Percentiles rank a stretch among this genome's conserved stretches.
Evolutionary conservation across 768 basidiomycete species (phyloP).

Genomic region (Boletales sp.): DNA sequence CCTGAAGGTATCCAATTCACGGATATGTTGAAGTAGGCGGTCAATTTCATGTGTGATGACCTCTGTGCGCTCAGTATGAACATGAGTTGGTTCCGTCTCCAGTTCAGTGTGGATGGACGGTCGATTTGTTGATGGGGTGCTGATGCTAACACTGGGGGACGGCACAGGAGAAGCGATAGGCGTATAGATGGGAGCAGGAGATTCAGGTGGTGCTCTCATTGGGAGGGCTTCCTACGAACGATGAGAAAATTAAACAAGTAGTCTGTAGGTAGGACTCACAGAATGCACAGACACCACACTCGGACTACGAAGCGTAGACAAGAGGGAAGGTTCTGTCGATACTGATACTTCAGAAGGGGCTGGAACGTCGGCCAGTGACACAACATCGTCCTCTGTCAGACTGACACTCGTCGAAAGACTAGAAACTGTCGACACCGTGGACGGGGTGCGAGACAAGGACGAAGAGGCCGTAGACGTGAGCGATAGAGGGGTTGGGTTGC

Average conservation of each 20-base stretch:
- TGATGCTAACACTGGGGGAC: slow-evolving; percentile 46
- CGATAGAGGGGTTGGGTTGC: slow-evolving; percentile 26
- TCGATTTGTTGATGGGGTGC: slow-evolving; percentile 42
- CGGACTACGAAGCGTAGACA: slow-evolving; percentile 41
- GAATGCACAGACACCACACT: slow-evolving; percentile 21
- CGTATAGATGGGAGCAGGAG: slow-evolving; percentile 24
- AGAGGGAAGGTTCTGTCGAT: slow-evolving; percentile 56
- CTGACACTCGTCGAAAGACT: slow-evolving; percentile 41
- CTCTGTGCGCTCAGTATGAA: slow-evolving; percentile 37
- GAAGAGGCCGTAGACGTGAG: slow-evolving; percentile 32
- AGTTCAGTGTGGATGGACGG: slow-evolving; percentile 49
- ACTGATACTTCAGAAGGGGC: slow-evolving; percentile 36
- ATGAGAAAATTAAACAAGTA: neutral
- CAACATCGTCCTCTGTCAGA: slow-evolving; percentile 29
- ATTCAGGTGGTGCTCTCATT: slow-evolving; percentile 25
- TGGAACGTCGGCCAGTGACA: slow-evolving; percentile 16
- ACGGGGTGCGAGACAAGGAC: slow-evolving; percentile 36
- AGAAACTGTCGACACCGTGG: slow-evolving; percentile 38
- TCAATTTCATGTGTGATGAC: slow-evolving; percentile 51
- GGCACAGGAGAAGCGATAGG: slow-evolving; percentile 39
- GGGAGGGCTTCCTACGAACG: slow-evolving; percentile 30
- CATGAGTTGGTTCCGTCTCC: slow-evolving; percentile 40
- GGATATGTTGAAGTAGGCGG: slow-evolving; percentile 48
- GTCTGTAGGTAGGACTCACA: slow-evolving; percentile 31
- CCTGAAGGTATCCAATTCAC: slow-evolving; percentile 61